Evolutionary conservation across 305 asterid genomes (phyloP).

Genomic region (Ajuga reptans): DNA sequence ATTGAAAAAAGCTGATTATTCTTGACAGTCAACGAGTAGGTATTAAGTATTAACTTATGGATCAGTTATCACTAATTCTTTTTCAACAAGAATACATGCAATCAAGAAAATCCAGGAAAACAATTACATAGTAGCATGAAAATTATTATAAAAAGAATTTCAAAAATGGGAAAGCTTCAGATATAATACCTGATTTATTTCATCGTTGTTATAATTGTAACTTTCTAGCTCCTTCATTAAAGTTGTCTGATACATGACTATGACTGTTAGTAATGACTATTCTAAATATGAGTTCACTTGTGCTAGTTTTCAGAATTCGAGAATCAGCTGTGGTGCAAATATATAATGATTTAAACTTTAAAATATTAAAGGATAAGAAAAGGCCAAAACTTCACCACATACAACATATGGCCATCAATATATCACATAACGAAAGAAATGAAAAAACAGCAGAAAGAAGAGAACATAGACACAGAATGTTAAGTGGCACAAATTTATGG

Average conservation of each 20-base stretch:
- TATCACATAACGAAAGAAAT: not conserved
- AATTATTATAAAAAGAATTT: not conserved
- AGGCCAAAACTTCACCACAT: not conserved
- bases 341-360: not conserved
- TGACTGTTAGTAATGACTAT: conserved; percentile 16
- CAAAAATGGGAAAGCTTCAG: not conserved
- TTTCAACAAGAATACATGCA: too few species aligned
- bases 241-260: conserved; percentile 37
- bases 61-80: too few species aligned
- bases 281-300: not conserved
- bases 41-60: too few species aligned
- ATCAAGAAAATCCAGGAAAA: too few species aligned
- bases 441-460: not conserved
- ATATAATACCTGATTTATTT: conserved; percentile 73
- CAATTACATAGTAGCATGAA: too few species aligned
- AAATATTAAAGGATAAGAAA: not conserved
- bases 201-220: conserved; percentile 76
- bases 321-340: not conserved
- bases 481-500: not conserved
- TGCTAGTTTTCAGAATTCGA: not conserved
- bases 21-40: too few species aligned
- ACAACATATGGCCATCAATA: not conserved
- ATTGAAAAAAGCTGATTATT: too few species aligned
- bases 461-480: not conserved
- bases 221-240: conserved; percentile 57